These are phyloP conservation scores for Uncinocarpus reesii DNA, from an alignment of 2,329 filamentous ascomycete species.

Conservation along the genomic window DNA sequence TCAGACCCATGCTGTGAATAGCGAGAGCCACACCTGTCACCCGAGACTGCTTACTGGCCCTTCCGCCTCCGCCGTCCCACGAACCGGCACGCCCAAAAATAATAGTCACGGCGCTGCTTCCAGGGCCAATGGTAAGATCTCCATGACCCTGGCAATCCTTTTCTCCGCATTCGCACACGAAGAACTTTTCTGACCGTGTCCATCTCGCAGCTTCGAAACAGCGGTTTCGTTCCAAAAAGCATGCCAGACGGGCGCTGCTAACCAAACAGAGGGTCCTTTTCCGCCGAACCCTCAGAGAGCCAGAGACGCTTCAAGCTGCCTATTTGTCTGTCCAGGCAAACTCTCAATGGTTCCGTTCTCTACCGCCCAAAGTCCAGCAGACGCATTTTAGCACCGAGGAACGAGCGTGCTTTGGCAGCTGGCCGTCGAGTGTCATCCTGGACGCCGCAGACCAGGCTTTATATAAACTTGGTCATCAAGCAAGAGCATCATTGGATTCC, in stretches of 20 bases:
- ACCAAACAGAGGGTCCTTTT: conserved; percentile 9
- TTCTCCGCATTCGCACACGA: conserved; percentile 2
- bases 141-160: not conserved
- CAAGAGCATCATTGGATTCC: conserved; percentile 25
- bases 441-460: conserved; percentile 51
- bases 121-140: conserved; percentile 7
- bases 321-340: conserved; percentile 44
- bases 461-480: conserved; percentile 38
- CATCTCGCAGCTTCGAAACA: conserved; percentile 9
- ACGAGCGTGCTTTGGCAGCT: conserved; percentile 47
- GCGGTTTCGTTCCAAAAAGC: conserved; percentile 2
- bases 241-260: conserved; percentile 1
- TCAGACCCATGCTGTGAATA: conserved; percentile 20
- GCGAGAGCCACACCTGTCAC: conserved; percentile 1
- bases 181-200: not conserved
- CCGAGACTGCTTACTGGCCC: not conserved
- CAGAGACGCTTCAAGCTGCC: conserved; percentile 16
- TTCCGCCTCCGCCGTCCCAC: not conserved
- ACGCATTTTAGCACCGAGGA: conserved; percentile 63
- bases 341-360: conserved; percentile 56
- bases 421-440: conserved; percentile 44
- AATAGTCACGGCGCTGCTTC: not conserved
- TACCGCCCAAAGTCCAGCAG: conserved; percentile 63
- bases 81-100: conserved; percentile 5
- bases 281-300: conserved; percentile 7